Conservation (phyloP, 2,329 filamentous ascomycete species). For the Xylaria sp. region DNA sequence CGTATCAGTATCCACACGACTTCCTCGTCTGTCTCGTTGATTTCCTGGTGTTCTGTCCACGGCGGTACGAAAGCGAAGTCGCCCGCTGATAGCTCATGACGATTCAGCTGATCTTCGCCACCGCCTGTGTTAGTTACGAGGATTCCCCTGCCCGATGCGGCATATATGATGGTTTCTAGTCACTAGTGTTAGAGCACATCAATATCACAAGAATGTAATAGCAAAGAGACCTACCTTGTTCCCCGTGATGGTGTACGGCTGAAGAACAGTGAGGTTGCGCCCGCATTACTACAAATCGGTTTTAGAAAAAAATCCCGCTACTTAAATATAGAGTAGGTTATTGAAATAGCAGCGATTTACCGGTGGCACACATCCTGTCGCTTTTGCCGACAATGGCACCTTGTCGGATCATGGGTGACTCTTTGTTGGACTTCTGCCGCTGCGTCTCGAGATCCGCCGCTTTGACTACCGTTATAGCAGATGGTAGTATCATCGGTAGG, state of each 20-base stretch:
- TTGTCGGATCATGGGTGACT: constrained; percentile 52
- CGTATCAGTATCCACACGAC: constrained; percentile 74
- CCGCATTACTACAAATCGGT: constrained; percentile 63
- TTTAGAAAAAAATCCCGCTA: constrained; percentile 36
- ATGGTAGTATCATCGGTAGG: constrained; percentile 68
- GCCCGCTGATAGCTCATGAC: constrained; percentile 68
- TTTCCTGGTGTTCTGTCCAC: constrained; percentile 76
- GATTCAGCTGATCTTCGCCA: constrained; percentile 62
- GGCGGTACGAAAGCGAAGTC: constrained; percentile 78
- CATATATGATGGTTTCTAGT: constrained; percentile 75
- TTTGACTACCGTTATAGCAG: constrained; percentile 67
- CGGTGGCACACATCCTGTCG: constrained; percentile 73
- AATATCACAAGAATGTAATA: not conserved
- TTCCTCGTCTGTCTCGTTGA: constrained; percentile 70
- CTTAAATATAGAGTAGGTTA: no score
- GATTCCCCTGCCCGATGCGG: constrained; percentile 68
- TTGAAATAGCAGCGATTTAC: constrained; percentile 55
- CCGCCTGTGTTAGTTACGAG: constrained; percentile 69
- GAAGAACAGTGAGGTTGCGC: constrained; percentile 71
- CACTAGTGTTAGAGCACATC: constrained; percentile 1
- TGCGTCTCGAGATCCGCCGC: constrained; percentile 58
- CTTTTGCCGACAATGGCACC: constrained; percentile 72
- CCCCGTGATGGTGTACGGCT: constrained; percentile 75
- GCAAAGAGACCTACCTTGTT: constrained; percentile 64
- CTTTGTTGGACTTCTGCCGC: constrained; percentile 44